Base-by-base conservation (phyloP, 352 stramenopile genomes). In the Ophiocytium majus region DNA sequence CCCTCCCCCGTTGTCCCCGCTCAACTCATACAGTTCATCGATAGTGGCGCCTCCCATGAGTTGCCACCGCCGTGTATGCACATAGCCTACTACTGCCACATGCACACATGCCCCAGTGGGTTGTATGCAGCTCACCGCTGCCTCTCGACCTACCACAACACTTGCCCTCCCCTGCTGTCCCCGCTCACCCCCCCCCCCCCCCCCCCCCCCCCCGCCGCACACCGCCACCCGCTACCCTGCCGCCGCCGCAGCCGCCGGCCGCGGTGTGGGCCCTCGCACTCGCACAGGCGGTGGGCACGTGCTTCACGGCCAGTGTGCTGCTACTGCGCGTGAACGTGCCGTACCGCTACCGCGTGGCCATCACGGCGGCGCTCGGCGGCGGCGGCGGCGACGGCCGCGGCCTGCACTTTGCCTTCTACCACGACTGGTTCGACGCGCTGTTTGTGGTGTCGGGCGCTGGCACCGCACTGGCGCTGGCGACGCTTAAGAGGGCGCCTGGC, bases 291-390 rank as follows among this genome's bases (percentile, higher is more conserved):
- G 82, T 86, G 57, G 85, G 85, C 57, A 86, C 76, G 19, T 88
- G 81, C 57, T 88, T 88, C 37, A 88, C 81, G 33, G 75, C 85
- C n/a, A 84, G 71, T 64, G 85, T 88, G 0, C 79, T 88, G 49
- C 74, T 88, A 33, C 84, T 88, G 82, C 85, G 71, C 43, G 63
- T 83, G 9, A 86, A 85, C 49, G 50, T 88, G 32, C 85, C 85
- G 5, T 57, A 63, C 17, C 81, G 71, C 36, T 71, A 86, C 49
- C 82, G 85, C 32, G 76, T 80, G n/a, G 81, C 85, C 9, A 86
- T 88, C 14, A 88, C 85, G 23, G 81, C 76, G 37, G 85, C 84
- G 50, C 78, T 88, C 64, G 81, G 76, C 1, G 82, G 85, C 9
- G 34, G 17, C 17, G 17, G 64, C 64, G 34, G 64, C 34, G 34